Conservation (phyloP, 768 basidiomycete species). For the Tubosaeta brunneosetosa region DNA sequence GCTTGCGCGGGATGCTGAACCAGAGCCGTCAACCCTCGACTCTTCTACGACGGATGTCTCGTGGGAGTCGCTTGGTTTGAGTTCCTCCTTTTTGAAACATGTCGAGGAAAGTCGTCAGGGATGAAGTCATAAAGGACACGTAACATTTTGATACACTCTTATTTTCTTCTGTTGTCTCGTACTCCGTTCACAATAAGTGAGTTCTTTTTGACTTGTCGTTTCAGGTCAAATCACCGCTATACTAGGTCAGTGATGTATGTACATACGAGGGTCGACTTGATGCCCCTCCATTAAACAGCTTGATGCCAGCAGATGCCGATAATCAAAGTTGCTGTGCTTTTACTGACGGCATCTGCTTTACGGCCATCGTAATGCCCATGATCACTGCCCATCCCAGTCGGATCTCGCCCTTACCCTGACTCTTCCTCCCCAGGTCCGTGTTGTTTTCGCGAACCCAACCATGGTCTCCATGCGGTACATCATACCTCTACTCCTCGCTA, state of each 20-base stretch:
- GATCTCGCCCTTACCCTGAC: neutral
- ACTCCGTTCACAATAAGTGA: neutral
- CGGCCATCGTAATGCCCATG: neutral
- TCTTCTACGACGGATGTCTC: constrained; percentile 6
- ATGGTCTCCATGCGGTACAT: constrained; percentile 7
- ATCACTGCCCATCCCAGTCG: neutral
- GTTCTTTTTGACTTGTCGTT: neutral
- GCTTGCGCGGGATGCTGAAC: constrained; percentile 11
- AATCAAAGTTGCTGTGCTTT: constrained; percentile 4
- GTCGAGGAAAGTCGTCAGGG: neutral
- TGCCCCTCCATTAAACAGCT: too few relatives aligned
- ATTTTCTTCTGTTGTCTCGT: neutral
- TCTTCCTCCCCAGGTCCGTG: neutral
- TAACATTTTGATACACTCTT: neutral
- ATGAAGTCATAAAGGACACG: neutral
- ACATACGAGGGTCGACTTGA: neutral
- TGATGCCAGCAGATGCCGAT: neutral
- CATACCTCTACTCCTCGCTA: constrained; percentile 10
- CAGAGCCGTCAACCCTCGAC: neutral
- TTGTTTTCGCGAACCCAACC: neutral
- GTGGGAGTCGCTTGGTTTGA: constrained; percentile 18
- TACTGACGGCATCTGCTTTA: neutral
- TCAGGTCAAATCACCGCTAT: neutral
- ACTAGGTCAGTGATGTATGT: neutral
- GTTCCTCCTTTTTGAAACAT: constrained; percentile 17